These are phyloP conservation scores for Skeletonema menzelii DNA, from an alignment of 108 stramenopile species.

Conservation along the genomic window DNA sequence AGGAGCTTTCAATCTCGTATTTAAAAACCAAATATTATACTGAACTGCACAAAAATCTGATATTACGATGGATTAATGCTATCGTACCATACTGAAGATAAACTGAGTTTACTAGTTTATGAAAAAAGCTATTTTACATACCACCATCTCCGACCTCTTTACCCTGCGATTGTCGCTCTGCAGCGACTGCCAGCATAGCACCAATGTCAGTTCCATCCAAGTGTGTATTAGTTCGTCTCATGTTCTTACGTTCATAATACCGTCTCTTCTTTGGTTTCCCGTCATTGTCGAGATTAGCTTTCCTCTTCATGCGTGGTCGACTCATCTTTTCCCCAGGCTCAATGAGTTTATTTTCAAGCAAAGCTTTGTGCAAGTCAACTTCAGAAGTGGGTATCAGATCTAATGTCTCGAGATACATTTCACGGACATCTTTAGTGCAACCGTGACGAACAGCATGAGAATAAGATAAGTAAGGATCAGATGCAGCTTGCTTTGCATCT, in stretches of 20 bases:
- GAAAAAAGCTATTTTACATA: constrained; percentile 75
- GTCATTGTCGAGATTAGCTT: constrained; percentile 77
- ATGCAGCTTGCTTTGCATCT: constrained; percentile 57
- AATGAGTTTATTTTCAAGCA: constrained; percentile 71
- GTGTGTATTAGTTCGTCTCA: constrained; percentile 87
- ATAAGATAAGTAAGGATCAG: constrained; percentile 66
- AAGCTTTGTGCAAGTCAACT: constrained; percentile 52
- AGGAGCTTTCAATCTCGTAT: too few relatives aligned
- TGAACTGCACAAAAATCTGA: too few relatives aligned
- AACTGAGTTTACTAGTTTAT: not conserved
- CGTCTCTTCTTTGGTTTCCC: constrained; percentile 86
- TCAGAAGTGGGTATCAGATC: constrained; percentile 60
- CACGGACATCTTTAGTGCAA: constrained; percentile 82
- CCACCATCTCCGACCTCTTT: constrained; percentile 87
- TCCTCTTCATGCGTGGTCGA: constrained; percentile 65
- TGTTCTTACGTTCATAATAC: constrained; percentile 84
- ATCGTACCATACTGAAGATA: too few relatives aligned
- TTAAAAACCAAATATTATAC: too few relatives aligned
- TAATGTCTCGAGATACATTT: constrained; percentile 72
- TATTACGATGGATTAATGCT: too few relatives aligned
- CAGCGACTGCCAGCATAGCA: constrained; percentile 61
- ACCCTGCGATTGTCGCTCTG: constrained; percentile 77
- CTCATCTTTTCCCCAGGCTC: constrained; percentile 79
- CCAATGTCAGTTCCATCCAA: constrained; percentile 84
- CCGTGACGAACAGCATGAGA: constrained; percentile 82